These are phyloP conservation scores for Cerioporus squamosus DNA, from an alignment of 1,284 basidiomycete species.

Conservation along the genomic window DNA sequence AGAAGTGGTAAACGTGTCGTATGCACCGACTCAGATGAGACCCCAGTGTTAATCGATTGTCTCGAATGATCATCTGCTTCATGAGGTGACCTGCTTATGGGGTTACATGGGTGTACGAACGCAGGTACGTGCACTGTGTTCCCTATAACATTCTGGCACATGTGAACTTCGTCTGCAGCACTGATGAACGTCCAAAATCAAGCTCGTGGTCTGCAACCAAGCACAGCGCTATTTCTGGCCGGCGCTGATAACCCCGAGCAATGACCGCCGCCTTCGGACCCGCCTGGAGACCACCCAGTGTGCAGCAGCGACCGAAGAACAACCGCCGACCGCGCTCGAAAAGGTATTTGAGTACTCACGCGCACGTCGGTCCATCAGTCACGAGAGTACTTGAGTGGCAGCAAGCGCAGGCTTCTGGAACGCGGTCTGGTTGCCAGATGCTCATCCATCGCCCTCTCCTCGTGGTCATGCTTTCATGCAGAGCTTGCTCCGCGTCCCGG, in stretches of 20 bases:
- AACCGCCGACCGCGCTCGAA: conserved; percentile 3
- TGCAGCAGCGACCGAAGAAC: conserved; percentile 8
- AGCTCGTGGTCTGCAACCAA: too few relatives aligned
- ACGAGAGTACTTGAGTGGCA: conserved; percentile 3
- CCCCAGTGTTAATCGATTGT: too few relatives aligned
- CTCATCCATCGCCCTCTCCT: neutral
- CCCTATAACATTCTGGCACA: too few relatives aligned
- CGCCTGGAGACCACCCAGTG: neutral
- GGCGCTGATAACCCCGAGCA: neutral
- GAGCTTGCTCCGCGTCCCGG: neutral
- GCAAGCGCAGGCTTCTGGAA: conserved; percentile 6
- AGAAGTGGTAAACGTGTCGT: neutral
- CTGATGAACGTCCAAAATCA: too few relatives aligned
- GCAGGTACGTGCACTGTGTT: too few relatives aligned
- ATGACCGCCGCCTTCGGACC: neutral
- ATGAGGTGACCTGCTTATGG: too few relatives aligned
- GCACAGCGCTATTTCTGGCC: too few relatives aligned
- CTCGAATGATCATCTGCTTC: too few relatives aligned
- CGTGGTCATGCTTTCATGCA: neutral
- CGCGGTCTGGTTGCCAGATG: neutral
- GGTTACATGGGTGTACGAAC: too few relatives aligned
- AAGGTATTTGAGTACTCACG: neutral
- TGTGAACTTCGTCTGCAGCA: too few relatives aligned
- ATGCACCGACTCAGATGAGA: too few relatives aligned
- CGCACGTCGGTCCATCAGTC: conserved; percentile 2